phyloP scores from a whole-genome alignment of 345 rosid species.

The Camelina neglecta region DNA sequence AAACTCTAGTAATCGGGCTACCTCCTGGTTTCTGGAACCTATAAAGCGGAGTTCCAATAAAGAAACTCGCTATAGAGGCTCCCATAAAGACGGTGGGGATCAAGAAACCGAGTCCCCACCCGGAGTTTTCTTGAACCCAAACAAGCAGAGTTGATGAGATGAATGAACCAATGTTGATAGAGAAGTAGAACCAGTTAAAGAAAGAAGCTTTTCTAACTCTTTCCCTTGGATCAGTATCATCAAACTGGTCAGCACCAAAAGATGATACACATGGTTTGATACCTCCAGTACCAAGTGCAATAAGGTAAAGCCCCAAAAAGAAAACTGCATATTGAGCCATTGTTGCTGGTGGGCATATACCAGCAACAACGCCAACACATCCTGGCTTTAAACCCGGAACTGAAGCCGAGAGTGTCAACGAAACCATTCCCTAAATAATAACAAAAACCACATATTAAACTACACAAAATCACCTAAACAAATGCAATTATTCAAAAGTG shows the following conservation, averaged over 20 bases:
- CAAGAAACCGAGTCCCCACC: conserved; percentile 88
- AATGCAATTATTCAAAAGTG: background rate
- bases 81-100: conserved; percentile 87
- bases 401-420: conserved; percentile 72
- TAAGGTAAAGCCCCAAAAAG: conserved; percentile 76
- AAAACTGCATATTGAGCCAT: conserved; percentile 63
- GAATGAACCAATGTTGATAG: conserved; percentile 80
- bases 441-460: background rate
- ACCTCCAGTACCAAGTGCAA: no score
- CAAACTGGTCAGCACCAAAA: conserved; percentile 90
- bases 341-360: conserved; percentile 63
- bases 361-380: conserved; percentile 46
- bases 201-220: conserved; percentile 77
- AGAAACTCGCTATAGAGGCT: conserved; percentile 70
- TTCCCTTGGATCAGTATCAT: conserved; percentile 75
- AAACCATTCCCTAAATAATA: conserved; percentile 68
- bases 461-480: background rate
- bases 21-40: conserved; percentile 83
- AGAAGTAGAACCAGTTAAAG: conserved; percentile 88
- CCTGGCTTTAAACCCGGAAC: conserved; percentile 64
- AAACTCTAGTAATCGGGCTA: conserved; percentile 79
- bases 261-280: conserved; percentile 89
- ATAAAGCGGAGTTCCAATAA: conserved; percentile 76
- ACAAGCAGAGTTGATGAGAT: conserved; percentile 74
- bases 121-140: conserved; percentile 81